These are phyloP conservation scores for Polysphondylium violaceum DNA, from an alignment of 78 protist species.

Conservation along the genomic window DNA sequence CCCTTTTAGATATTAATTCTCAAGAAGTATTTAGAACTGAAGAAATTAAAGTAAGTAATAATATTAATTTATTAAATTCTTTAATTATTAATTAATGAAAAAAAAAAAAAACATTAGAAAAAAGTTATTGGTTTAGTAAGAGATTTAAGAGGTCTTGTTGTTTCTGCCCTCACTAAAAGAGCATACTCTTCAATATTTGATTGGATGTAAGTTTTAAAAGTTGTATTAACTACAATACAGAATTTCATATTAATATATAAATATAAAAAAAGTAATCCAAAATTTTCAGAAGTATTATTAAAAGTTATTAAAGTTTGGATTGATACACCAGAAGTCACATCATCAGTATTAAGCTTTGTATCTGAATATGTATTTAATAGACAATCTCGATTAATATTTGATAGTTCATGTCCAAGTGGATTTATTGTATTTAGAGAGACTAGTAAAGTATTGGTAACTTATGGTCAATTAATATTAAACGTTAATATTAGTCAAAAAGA, in stretches of 20 bases:
- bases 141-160: conserved; percentile 48
- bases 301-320: conserved; percentile 26
- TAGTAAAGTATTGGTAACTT: conserved; percentile 28
- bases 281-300: conserved; percentile 5
- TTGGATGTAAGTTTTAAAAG: conserved; percentile 13
- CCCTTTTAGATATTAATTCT: conserved; percentile 1
- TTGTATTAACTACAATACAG: background rate
- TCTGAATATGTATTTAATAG: conserved; percentile 53
- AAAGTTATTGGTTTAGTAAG: conserved; percentile 37
- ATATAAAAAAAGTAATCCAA: background rate
- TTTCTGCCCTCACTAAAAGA: conserved; percentile 29
- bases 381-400: conserved; percentile 37
- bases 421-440: conserved; percentile 63
- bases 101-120: too few relatives aligned
- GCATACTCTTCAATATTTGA: conserved; percentile 33
- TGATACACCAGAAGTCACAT: conserved; percentile 44
- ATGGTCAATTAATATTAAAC: conserved; percentile 34
- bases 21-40: conserved; percentile 38
- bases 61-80: too few relatives aligned
- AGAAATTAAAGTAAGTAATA: conserved; percentile 31
- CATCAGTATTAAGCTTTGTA: conserved; percentile 3
- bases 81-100: too few relatives aligned
- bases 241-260: background rate
- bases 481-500: conserved; percentile 6
- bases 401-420: conserved; percentile 37